phyloP scores from a whole-genome alignment of 2,329 filamentous ascomycete species.

The Curvularia sp. region DNA sequence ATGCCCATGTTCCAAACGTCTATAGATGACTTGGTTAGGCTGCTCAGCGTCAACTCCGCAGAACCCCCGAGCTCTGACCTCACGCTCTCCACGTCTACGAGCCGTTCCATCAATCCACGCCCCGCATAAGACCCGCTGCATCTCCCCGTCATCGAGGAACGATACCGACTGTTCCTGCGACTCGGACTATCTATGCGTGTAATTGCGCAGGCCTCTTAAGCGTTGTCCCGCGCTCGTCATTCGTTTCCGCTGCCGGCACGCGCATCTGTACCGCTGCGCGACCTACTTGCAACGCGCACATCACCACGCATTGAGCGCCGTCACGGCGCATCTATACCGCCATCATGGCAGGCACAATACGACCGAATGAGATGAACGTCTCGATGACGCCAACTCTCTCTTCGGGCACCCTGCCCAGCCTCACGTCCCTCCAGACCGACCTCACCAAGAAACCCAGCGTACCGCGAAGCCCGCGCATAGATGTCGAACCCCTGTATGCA shows the following conservation, averaged over 20 bases:
- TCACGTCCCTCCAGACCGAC: slow-evolving; percentile 52
- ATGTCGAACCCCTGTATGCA: slow-evolving; percentile 68
- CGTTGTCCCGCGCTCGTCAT: slow-evolving; percentile 10
- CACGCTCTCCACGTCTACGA: slow-evolving; percentile 25
- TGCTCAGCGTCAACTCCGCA: slow-evolving; percentile 28
- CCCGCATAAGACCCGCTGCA: slow-evolving; percentile 25
- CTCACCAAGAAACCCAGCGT: slow-evolving; percentile 56
- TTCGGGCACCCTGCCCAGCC: slow-evolving; percentile 44
- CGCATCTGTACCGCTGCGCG: slow-evolving; percentile 16
- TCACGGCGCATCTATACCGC: slow-evolving; percentile 17
- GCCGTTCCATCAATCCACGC: slow-evolving; percentile 33
- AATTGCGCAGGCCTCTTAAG: slow-evolving; percentile 11
- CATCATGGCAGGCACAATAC: slow-evolving; percentile 50
- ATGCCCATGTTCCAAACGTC: not conserved
- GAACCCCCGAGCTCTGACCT: slow-evolving; percentile 36
- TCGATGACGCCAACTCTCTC: slow-evolving; percentile 46
- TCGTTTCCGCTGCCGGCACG: slow-evolving; percentile 18
- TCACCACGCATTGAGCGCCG: slow-evolving; percentile 22
- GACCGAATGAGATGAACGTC: slow-evolving; percentile 48
- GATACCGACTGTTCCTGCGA: slow-evolving; percentile 26
- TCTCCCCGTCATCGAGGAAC: slow-evolving; percentile 20
- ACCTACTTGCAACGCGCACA: slow-evolving; percentile 15
- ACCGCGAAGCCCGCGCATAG: slow-evolving; percentile 64
- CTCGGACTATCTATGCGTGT: slow-evolving; percentile 1
- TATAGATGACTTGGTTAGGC: slow-evolving; percentile 2